phyloP scores from a whole-genome alignment of 352 stramenopile genomes.

The Ophiocytium majus region DNA sequence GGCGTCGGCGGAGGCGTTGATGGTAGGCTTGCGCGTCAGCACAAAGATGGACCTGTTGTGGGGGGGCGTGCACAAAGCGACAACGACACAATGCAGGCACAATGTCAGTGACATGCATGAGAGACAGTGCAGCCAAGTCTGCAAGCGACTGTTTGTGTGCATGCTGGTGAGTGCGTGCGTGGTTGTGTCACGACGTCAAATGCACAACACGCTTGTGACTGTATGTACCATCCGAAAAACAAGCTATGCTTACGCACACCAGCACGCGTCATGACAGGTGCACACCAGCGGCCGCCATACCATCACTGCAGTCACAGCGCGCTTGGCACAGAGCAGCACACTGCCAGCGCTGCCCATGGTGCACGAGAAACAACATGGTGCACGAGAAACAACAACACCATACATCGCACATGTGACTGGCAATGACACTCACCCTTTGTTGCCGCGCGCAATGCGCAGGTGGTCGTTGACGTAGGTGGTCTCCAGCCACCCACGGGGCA shows the following conservation, averaged over 20 bases:
- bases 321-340: neutral
- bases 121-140: neutral
- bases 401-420: too few species aligned
- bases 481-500: constrained; percentile 46
- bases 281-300: too few species aligned
- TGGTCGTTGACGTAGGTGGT: constrained; percentile 54
- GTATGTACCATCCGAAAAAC: neutral
- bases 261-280: too few species aligned
- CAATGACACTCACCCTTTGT: constrained; percentile 48
- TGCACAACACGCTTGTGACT: too few species aligned
- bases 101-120: neutral
- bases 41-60: constrained; percentile 24
- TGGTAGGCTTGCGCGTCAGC: neutral
- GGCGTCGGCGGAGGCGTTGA: neutral
- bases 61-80: neutral
- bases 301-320: too few species aligned
- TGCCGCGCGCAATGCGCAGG: constrained; percentile 50
- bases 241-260: neutral
- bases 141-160: neutral
- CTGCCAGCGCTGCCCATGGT: neutral
- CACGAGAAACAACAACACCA: neutral
- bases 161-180: neutral
- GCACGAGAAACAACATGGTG: neutral
- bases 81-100: too few species aligned
- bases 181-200: too few species aligned